Evolutionary conservation across 2,329 filamentous ascomycete species (phyloP), one percentile per base, ranked within the genome.

Genomic region (Pseudogymnoascus sp.): DNA sequence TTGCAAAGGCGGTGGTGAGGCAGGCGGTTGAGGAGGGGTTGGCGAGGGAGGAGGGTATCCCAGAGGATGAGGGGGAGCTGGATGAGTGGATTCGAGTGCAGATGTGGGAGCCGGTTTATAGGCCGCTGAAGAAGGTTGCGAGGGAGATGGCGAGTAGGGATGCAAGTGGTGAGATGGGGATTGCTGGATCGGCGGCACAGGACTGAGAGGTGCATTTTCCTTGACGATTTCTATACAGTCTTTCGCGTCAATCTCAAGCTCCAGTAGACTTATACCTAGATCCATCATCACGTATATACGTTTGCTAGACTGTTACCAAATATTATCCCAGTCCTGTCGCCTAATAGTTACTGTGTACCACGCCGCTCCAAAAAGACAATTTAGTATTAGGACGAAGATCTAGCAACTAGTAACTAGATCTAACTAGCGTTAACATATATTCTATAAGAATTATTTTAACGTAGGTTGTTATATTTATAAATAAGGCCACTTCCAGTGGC

Each of bases 71-170:
- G 19, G 66, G 42, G 10, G 65, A 68, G 15, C 61, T 74, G 61
- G 72, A 72, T 17, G 74, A 72, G 10, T 93, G 89, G 89, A 86
- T 93, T 64, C 74, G 80, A 26, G 87, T 87, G 76, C 89, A 92
- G 78, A 93, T 93, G 89, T 93, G 89, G 90, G 78, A 88, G 66
- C 81, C 89, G 0, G 80, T 79, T 59, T 93, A 93, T 72, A 75
- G 88, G 26, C 82, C 84, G 1, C 72, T 91, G 68, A 82, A 80
- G 71, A 77, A 80, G 37, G 85, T 91, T 4, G 76, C 78, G 19
- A 75, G 78, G 29, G 74, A 77, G 4, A 73, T 72, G 0, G 86
- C 86, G 1, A 82, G 79, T 59, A 77, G 83, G n/a, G 75, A 79
- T 67, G 87, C 87, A 0, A 86, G 75, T 73, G 85, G 84, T 0